Evolutionary conservation across 1,139 yeast species (phyloP), one percentile per base, ranked within the genome.

Genomic region (Debaryomyces subglobosus): DNA sequence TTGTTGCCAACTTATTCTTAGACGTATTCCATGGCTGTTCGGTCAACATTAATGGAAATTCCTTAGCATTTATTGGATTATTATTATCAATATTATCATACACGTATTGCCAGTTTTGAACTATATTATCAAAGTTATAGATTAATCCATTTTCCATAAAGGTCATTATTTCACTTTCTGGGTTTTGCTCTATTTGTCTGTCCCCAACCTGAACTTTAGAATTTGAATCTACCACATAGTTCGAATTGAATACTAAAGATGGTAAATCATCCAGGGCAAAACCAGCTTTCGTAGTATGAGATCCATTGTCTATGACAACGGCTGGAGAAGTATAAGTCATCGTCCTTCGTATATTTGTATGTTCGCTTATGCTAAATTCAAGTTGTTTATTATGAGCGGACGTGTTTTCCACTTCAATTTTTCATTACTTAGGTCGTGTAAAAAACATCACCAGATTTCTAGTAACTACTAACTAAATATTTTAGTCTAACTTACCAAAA

Each of bases 221-320:
- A 10, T 57, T 53, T 27, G 67, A 50, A 49, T 64, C 67, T 53
- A 72, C 66, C 50, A 77, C 73, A 60, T 85, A 86, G 47, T 78
- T 72, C 15, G 89, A 75, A 46, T 84, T 81, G 56, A 85, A 73
- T 4, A 81, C 78, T 38, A 84, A 63, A 21, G 79, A 68, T 1
- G 95, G 95, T 37, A 82, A 64, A 46, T 85, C 89, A 45, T 78
- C 85, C 52, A 79, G 79, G 8, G 89, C 85, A 57, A 85, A 78
- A 8, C 92, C 92, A 1, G 91, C 91, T 50, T 84, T 79, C 37
- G 90, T 85, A 13, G 79, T 72, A 51, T 77, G 71, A 1, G 89
- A 76, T 23, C 90, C 91, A 59, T 82, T 81, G 63, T 86, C 91
- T 40, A 86, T 82, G 45, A 86, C 88, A 16, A 86, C 79, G 16